phyloP scores from a whole-genome alignment of 208 protist species.

The Acanthamoeba rhysodes region DNA sequence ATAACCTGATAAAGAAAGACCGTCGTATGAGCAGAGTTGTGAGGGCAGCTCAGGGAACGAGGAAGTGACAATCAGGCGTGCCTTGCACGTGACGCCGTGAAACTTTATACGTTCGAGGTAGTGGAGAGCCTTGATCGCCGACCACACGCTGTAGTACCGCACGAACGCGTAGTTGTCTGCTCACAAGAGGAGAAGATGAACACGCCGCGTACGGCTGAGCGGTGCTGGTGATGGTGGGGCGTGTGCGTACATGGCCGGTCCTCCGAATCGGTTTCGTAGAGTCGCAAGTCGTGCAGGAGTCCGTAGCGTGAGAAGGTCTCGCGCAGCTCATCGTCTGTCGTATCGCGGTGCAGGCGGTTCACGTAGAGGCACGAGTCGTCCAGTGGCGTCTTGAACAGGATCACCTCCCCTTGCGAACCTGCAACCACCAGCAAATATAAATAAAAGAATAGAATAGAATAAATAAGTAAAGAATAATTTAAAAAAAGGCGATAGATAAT shows the following conservation, averaged over 20 bases:
- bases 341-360: conserved; percentile 45
- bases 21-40: not conserved
- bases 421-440: not conserved
- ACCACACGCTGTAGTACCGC: conserved; percentile 58
- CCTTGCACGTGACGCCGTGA: conserved; percentile 52
- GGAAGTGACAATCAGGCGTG: not conserved
- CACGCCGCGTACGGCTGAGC: not conserved
- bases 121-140: conserved; percentile 34
- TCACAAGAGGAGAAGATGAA: not conserved
- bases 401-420: conserved; percentile 48
- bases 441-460: not conserved
- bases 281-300: conserved; percentile 53
- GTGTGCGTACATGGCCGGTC: conserved; percentile 38
- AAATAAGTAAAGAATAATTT: too few species aligned
- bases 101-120: not conserved
- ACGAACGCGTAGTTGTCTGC: conserved; percentile 70
- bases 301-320: conserved; percentile 39
- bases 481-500: too few species aligned
- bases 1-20: conserved; percentile 11
- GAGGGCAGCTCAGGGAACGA: not conserved
- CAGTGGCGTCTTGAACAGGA: conserved; percentile 46
- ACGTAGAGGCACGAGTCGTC: conserved; percentile 38
- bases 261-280: conserved; percentile 27
- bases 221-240: not conserved
- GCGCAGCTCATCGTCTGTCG: conserved; percentile 58